These are phyloP conservation scores for Phytophthora multivora DNA, from an alignment of 352 stramenopile genomes.

Conservation along the genomic window DNA sequence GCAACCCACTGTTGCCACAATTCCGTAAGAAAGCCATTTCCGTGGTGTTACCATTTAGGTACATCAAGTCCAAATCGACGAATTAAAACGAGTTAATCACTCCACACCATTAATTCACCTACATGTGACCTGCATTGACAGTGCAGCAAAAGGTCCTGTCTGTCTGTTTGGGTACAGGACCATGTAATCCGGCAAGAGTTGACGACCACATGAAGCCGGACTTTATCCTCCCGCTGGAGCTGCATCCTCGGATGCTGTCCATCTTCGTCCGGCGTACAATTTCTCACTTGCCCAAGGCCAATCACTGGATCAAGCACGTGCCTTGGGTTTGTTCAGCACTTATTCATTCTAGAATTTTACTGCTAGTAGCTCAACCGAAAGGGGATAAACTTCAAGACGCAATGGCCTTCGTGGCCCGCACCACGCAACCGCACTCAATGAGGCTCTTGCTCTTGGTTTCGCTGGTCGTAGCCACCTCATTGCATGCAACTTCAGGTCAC, in stretches of 20 bases:
- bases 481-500: constrained; percentile 20
- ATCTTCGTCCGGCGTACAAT: constrained; percentile 13
- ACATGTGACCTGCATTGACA: constrained; percentile 24
- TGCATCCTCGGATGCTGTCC: constrained; percentile 18
- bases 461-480: constrained; percentile 18
- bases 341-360: constrained; percentile 32
- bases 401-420: constrained; percentile 14
- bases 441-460: constrained; percentile 17
- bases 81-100: constrained; percentile 16
- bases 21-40: constrained; percentile 4
- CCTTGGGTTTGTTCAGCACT: neutral
- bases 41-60: constrained; percentile 7
- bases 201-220: constrained; percentile 17
- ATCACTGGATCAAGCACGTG: constrained; percentile 18
- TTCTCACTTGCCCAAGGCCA: constrained; percentile 14
- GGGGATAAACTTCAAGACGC: constrained; percentile 19
- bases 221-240: constrained; percentile 19
- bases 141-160: constrained; percentile 9
- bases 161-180: neutral
- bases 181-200: neutral
- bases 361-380: constrained; percentile 4
- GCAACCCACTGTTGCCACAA: constrained; percentile 5
- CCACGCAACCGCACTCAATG: constrained; percentile 10
- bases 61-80: neutral
- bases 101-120: constrained; percentile 10